Evolutionary conservation across 352 stramenopile species (phyloP).

Genomic region (Elongisporangium undulatum): DNA sequence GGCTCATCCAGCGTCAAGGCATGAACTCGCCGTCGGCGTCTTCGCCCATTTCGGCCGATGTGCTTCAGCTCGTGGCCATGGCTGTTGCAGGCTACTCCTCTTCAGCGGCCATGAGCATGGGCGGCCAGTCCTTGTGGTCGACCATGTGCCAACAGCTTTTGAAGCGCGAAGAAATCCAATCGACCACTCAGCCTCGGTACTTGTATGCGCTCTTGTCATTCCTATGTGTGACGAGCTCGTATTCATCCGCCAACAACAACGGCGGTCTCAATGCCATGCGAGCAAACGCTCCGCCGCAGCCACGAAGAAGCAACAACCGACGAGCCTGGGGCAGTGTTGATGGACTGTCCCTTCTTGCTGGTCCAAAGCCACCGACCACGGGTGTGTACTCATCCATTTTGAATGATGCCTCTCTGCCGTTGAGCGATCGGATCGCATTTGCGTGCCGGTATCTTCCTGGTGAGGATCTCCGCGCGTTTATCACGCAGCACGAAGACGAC

Average conservation of each 20-base stretch:
- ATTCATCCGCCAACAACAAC: constrained; percentile 14
- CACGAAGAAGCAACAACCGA: constrained; percentile 25
- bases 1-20: constrained; percentile 53
- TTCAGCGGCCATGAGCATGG: constrained; percentile 23
- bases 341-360: constrained; percentile 30
- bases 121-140: constrained; percentile 57
- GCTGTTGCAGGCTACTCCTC: constrained; percentile 79
- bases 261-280: constrained; percentile 11
- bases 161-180: constrained; percentile 67
- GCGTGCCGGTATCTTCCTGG: constrained; percentile 87
- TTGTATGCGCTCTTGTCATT: constrained; percentile 82
- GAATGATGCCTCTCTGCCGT: constrained; percentile 75
- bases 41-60: constrained; percentile 51
- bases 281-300: constrained; percentile 20
- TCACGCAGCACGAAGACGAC: constrained; percentile 71
- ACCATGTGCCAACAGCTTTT: constrained; percentile 79
- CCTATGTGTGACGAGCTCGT: constrained; percentile 43
- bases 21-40: constrained; percentile 14
- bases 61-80: constrained; percentile 89
- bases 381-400: constrained; percentile 76
- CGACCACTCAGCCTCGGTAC: constrained; percentile 58
- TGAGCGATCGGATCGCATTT: constrained; percentile 90
- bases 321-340: constrained; percentile 66
- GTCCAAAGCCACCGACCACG: constrained; percentile 21
- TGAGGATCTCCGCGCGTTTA: constrained; percentile 80